A percentile compares a stretch with the other conserved stretches of the same genome.
Evolutionary conservation across 1,139 yeast species (phyloP).

Genomic region (Pichia sp.): DNA sequence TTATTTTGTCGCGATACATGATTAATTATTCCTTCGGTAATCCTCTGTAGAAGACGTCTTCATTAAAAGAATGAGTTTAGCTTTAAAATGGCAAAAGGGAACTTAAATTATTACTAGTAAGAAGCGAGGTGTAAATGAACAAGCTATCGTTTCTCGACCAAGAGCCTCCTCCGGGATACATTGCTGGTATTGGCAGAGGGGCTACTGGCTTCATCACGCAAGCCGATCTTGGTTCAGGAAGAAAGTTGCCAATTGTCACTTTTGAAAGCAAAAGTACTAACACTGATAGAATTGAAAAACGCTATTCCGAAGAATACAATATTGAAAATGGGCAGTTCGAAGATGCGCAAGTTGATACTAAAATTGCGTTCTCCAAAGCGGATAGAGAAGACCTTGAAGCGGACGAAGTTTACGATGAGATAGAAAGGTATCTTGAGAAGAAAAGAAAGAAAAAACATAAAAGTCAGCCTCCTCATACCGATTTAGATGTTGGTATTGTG

Average conservation of each 20-base stretch:
- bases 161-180: constrained; percentile 85
- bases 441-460: constrained; percentile 15
- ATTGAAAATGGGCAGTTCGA: not conserved
- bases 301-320: not conserved
- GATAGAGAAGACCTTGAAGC: constrained; percentile 72
- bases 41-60: too few relatives aligned
- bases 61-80: too few relatives aligned
- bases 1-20: not conserved
- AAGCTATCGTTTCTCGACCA: constrained; percentile 70
- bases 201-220: constrained; percentile 90
- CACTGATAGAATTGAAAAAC: not conserved
- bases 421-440: constrained; percentile 44
- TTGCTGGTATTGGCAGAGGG: constrained; percentile 93
- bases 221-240: constrained; percentile 63
- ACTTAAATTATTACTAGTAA: too few relatives aligned
- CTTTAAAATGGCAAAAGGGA: too few relatives aligned
- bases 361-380: constrained; percentile 29
- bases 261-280: constrained; percentile 34
- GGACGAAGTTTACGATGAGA: constrained; percentile 58
- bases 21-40: too few relatives aligned
- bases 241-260: constrained; percentile 38
- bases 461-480: not conserved
- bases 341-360: constrained; percentile 23
- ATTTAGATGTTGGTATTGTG: constrained; percentile 2
- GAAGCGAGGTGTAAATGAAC: constrained; percentile 37